Base-by-base conservation (phyloP, 768 basidiomycete genomes). In the Pisolithus microcarpus region DNA sequence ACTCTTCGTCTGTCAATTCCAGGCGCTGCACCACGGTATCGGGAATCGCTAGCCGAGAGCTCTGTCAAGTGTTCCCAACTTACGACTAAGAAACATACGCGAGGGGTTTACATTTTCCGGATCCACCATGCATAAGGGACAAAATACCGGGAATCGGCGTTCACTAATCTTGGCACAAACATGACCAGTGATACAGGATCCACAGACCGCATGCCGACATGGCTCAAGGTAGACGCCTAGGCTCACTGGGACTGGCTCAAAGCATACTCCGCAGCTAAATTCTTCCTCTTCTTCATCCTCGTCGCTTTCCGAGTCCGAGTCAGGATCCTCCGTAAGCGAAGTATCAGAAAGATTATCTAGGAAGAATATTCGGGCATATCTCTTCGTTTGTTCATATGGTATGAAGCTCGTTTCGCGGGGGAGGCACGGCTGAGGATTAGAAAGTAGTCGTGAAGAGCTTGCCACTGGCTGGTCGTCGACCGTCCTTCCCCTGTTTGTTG, bases 231-330 rank as follows among this genome's bases (percentile, higher is more conserved):
- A 62, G 4, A 75, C 66, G 26, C 75, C 69, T 30, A 62, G 56
- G 44, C 73, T 70, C 38, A 69, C 67, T 1, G 69, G 65, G 49
- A 68, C 63, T 18, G 65, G 53, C 11, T 85, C 84, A 50, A 77
- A 67, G 60, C 84, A 86, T 21, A 85, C 66, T 24, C 70, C 66
- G 58, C 84, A 86, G 47, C 72, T 63, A 53, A 81, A 81, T 28
- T 7, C 42, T 3, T 42, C 19, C 30, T 52, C 58, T 48, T 52
- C 31, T 34, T 7, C 37, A 1, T 36, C n/a, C 18, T 52, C 60
- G 40, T 52, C 45, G 10, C 18, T 18, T 13, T 46, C 34, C 4
- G 6, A 46, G 18, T 51, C 39, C 7, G 62, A 47, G 5, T 26
- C 37, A 43, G 40, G 24, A 24, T 30, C 38, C 3, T 46, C 49